Evolutionary conservation across 83 land plant genomes (phyloP), one percentile per base, ranked within the genome.

Genomic region (Thuja plicata): DNA sequence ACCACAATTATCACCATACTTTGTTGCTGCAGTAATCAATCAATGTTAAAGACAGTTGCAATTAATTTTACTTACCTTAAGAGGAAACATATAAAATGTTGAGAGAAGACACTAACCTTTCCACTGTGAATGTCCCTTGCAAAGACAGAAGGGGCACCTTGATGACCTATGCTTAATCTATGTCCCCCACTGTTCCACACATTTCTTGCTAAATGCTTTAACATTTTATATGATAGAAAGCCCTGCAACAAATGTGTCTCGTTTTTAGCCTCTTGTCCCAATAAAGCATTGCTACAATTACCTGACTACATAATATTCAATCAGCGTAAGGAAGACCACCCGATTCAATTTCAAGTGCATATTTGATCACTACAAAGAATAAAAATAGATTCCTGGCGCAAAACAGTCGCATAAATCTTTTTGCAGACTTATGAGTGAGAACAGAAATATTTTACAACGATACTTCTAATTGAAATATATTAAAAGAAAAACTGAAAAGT

Each of bases 111-210:
- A 6, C 45, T 40, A 46, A 82, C 52, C 85, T 45, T 82, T 82
- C 85, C 85, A 82, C 52, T 27, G 52, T 82, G 85, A 34, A 83
- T 46, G 8, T 46, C 85, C 54, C 85, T 83, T 83, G 54, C 85
- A 83, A 83, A 13, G 34, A n/a, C 35, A n/a, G 34, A 27, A 46
- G 12, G 46, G 55, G 52, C 55, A 46, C 32, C 55, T 83, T 19
- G 52, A 83, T 83, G 54, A 83, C 17, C n/a, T 83, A 21, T 83
- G 54, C 54, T 46, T 45, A 83, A 45, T 83, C 7, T 43, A 83
- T 27, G 55, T n/a, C 27, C 55, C 54, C 85, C 54, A 27, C 46
- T 46, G 15, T 46, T 83, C 34, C 85, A 83, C 27, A 9, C 11
- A n/a, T 83, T 8, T 83, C 85, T 82, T 52, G 48, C 52, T 82